These are phyloP conservation scores for Bacidia rubella DNA, from an alignment of 495 filamentous ascomycete genomes.

Conservation along the genomic window DNA sequence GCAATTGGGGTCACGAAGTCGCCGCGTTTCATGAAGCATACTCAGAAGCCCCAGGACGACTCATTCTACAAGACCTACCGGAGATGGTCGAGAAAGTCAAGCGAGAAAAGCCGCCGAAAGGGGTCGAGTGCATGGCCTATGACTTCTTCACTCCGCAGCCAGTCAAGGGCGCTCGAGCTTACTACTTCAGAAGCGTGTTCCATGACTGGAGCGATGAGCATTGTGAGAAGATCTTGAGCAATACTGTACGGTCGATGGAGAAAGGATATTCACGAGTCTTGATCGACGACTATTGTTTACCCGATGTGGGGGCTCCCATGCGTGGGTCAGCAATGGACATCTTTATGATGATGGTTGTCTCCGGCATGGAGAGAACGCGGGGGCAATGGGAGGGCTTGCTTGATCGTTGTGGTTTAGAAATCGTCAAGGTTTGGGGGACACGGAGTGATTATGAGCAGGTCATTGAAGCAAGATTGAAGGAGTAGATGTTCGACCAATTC, in stretches of 20 bases:
- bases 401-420: conserved; percentile 24
- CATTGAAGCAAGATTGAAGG: conserved; percentile 8
- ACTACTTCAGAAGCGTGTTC: conserved; percentile 34
- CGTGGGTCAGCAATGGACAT: conserved; percentile 24
- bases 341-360: conserved; percentile 26
- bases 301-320: conserved; percentile 24
- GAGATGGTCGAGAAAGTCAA: conserved; percentile 23
- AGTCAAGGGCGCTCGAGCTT: conserved; percentile 31
- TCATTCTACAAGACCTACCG: conserved; percentile 39
- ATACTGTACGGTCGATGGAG: conserved; percentile 23
- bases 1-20: conserved; percentile 30
- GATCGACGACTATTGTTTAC: conserved; percentile 32
- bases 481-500: too few species aligned
- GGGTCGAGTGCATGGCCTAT: conserved; percentile 25
- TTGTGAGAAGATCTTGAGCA: conserved; percentile 18
- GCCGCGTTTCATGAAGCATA: conserved; percentile 21
- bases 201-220: conserved; percentile 31
- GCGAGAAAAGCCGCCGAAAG: conserved; percentile 18
- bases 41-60: conserved; percentile 26
- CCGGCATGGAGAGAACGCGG: conserved; percentile 27
- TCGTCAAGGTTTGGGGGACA: conserved; percentile 24
- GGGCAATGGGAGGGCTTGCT: conserved; percentile 25
- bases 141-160: conserved; percentile 33
- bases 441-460: conserved; percentile 11
- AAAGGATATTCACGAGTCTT: conserved; percentile 36